These are phyloP conservation scores for Penicillium expansum DNA, from an alignment of 2,329 filamentous ascomycete species.

Conservation along the genomic window DNA sequence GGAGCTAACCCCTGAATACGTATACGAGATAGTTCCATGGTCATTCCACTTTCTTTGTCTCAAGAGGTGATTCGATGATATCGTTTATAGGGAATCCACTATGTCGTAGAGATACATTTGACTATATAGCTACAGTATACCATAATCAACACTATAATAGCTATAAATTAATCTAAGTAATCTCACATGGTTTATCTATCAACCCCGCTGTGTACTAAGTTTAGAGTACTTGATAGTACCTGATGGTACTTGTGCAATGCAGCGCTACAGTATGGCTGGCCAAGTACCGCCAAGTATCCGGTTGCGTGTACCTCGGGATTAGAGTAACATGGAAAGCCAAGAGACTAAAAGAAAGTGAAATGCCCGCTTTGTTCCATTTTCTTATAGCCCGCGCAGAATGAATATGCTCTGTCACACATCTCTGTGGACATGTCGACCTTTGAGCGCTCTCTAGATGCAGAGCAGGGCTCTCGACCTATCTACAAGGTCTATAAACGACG, in stretches of 20 bases:
- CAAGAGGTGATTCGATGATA: not conserved
- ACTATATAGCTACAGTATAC: not conserved
- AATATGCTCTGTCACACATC: not conserved
- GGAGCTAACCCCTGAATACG: not conserved
- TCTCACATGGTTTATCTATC: not conserved
- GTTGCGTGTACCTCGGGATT: constrained; percentile 1
- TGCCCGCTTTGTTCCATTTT: not conserved
- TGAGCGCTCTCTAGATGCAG: constrained; percentile 7
- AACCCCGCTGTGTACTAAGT: not conserved
- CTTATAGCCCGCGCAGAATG: not conserved
- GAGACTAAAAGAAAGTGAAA: not conserved
- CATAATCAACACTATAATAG: not conserved
- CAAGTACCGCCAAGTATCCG: constrained; percentile 7
- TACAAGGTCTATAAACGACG: constrained; percentile 74
- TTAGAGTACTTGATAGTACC: not conserved
- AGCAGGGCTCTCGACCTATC: constrained; percentile 22
- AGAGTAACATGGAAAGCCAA: not conserved
- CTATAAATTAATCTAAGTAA: not conserved
- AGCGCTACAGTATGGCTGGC: not conserved
- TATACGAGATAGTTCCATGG: not conserved
- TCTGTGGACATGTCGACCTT: constrained; percentile 6
- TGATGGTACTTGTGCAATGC: not conserved
- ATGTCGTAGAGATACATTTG: not conserved
- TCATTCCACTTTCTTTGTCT: not conserved
- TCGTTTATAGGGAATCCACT: not conserved